Percentiles rank a stretch among this genome's conserved stretches.
phyloP scores from a whole-genome alignment of 805 yeast species.

The Phaffomyces opuntiae region DNA sequence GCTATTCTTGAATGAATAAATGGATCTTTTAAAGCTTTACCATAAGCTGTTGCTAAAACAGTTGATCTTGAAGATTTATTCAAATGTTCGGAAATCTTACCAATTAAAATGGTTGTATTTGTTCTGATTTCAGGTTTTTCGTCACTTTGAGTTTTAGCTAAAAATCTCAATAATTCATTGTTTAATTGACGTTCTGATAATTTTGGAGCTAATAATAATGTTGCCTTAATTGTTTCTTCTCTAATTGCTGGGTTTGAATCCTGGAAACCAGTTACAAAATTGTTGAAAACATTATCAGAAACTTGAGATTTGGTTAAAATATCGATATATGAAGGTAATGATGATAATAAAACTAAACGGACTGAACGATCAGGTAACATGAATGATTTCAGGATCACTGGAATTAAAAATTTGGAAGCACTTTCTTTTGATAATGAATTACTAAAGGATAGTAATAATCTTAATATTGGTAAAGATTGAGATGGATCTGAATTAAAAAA shows the following conservation, averaged over 20 bases:
- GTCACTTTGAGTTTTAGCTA: conserved; percentile 81
- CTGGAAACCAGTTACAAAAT: conserved; percentile 71
- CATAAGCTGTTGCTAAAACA: conserved; percentile 81
- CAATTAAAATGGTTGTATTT: conserved; percentile 64
- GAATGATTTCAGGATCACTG: conserved; percentile 58
- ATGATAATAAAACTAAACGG: conserved; percentile 61
- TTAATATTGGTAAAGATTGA: conserved; percentile 24
- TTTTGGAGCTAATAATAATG: conserved; percentile 49
- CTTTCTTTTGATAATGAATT: conserved; percentile 27
- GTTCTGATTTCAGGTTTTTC: conserved; percentile 70
- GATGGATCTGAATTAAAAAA: conserved; percentile 29
- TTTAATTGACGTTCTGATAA: conserved; percentile 76
- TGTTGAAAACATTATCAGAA: conserved; percentile 60
- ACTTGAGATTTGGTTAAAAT: conserved; percentile 52
- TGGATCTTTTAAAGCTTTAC: conserved; percentile 76
- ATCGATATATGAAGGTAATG: conserved; percentile 48
- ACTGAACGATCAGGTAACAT: conserved; percentile 68
- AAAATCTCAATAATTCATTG: conserved; percentile 70
- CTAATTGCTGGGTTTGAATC: conserved; percentile 81
- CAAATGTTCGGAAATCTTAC: conserved; percentile 55
- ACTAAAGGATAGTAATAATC: conserved; percentile 25
- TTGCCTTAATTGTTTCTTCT: conserved; percentile 69
- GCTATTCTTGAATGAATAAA: conserved; percentile 67
- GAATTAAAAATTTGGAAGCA: conserved; percentile 42
- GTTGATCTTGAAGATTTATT: conserved; percentile 52